These are phyloP conservation scores for Penicillium sp. DNA, from an alignment of 2,329 filamentous ascomycete genomes.

Conservation along the genomic window DNA sequence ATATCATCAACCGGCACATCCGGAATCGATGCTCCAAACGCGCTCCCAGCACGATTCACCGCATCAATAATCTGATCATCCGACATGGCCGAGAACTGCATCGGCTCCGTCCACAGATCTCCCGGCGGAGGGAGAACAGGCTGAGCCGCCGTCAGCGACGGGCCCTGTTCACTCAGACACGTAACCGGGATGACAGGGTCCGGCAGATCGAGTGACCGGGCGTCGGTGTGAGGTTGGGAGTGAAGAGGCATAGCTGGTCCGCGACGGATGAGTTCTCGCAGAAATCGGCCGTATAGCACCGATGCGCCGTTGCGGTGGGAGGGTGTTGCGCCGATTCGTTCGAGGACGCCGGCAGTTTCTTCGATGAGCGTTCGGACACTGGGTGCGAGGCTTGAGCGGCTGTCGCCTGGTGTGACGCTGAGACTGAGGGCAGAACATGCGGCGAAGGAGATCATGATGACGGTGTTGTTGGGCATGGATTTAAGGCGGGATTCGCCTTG, in stretches of 20 bases:
- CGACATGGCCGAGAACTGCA: constrained; percentile 70
- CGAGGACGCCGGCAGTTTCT: constrained; percentile 68
- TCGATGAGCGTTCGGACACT: constrained; percentile 66
- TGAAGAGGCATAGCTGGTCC: constrained; percentile 28
- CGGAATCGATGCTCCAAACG: constrained; percentile 58
- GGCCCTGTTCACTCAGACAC: constrained; percentile 19
- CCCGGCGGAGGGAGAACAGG: constrained; percentile 31
- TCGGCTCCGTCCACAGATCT: constrained; percentile 51
- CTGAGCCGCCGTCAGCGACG: constrained; percentile 26
- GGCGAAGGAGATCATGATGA: constrained; percentile 77
- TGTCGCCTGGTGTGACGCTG: constrained; percentile 60
- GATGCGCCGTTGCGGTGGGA: constrained; percentile 68
- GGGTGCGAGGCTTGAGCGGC: constrained; percentile 59
- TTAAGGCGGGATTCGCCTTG: constrained; percentile 69
- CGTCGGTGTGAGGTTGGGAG: constrained; percentile 13
- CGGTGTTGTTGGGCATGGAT: constrained; percentile 77
- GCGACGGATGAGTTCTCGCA: constrained; percentile 52
- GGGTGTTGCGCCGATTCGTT: constrained; percentile 67
- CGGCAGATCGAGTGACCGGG: constrained; percentile 10
- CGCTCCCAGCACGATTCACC: constrained; percentile 63
- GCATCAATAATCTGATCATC: constrained; percentile 68
- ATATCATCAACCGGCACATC: constrained; percentile 63
- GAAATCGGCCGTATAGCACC: constrained; percentile 58
- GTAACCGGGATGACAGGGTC: constrained; percentile 17
- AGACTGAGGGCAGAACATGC: constrained; percentile 69